Percentiles rank a stretch among this genome's conserved stretches.
These are phyloP conservation scores for Lycium barbarum DNA, from an alignment of 257 asterid species.

Conservation along the genomic window DNA sequence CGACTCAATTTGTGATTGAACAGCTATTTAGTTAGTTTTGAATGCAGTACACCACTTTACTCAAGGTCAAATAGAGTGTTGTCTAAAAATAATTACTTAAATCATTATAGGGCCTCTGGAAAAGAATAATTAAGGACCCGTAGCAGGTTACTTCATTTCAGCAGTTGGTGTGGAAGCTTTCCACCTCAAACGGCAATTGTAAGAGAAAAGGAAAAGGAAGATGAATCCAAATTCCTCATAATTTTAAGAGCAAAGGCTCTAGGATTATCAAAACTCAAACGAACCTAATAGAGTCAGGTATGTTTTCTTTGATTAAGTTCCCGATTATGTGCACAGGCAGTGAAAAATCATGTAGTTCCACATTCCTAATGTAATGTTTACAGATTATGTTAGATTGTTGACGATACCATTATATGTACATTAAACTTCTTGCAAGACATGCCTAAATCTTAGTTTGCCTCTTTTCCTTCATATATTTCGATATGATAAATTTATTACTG, in stretches of 20 bases:
- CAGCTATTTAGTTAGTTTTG: background rate
- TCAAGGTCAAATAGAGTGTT: background rate
- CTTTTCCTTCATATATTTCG: background rate
- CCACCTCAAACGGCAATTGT: background rate
- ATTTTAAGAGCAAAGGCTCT: slow-evolving; percentile 10
- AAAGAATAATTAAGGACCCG: slow-evolving; percentile 3
- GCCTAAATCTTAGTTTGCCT: background rate
- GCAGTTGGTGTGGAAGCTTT: background rate
- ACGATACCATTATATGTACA: background rate
- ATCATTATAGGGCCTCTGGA: background rate
- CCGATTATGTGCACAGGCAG: background rate
- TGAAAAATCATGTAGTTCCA: slow-evolving; percentile 3
- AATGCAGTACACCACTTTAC: background rate
- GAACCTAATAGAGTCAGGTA: background rate
- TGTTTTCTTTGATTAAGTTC: slow-evolving; percentile 17
- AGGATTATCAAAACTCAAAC: background rate
- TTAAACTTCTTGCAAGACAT: too few relatives aligned
- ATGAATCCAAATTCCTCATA: background rate
- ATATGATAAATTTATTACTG: background rate
- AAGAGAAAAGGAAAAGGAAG: background rate
- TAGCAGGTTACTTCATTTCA: background rate
- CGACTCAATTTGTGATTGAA: background rate
- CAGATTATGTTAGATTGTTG: background rate
- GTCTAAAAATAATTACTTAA: background rate
- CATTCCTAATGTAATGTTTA: background rate